Evolutionary conservation across 2,329 filamentous ascomycete genomes (phyloP), one percentile per base, ranked within the genome.

Genomic region (Mollisia scopiformis): DNA sequence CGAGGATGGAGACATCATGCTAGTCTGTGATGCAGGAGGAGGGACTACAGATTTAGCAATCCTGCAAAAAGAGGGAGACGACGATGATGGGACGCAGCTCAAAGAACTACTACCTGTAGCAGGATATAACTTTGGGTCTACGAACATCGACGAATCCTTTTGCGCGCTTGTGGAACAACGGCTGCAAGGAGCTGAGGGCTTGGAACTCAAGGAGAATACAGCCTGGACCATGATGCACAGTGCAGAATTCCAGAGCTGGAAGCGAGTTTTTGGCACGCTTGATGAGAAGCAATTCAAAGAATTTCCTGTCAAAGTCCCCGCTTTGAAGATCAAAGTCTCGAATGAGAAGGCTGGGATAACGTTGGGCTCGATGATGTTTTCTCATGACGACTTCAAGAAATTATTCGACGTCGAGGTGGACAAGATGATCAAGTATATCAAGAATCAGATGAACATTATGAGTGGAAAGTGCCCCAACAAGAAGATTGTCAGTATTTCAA

Each of bases 161-260:
- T 25, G 30, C 8, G 30, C 13, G 3, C 51, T 59, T 7, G 51
- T 55, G 14, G 23, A 50, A 2, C n/a, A 39, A 25, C 39, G 50
- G 14, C 37, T 59, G 7, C 27, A 51, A 41, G 21, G 51, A 8
- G 37, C 25, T 13, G 52, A 51, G n/a, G n/a, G n/a, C 16, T 16
- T 59, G 41, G 52, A 50, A 23, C 33, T 59, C 25, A 21, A 46
- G 14, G 51, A 55, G 5, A 55, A 59, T 13, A 37, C 27, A 35
- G 57, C 27, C 10, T 62, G 72, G 14, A 69, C 72, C 0, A 74
- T 81, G 69, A 72, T 74, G 10, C 74, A 72, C 46, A 75, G 77
- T 28, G 73, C 76, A 5, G 73, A 75, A 11, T 79, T 77, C 57
- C 74, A 77, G 57, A 77, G 75, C n/a, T 64, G 43, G 43, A 55